Evolutionary conservation across 2,329 filamentous ascomycete species (phyloP).

Genomic region (Phyllosticta citriasiana): DNA sequence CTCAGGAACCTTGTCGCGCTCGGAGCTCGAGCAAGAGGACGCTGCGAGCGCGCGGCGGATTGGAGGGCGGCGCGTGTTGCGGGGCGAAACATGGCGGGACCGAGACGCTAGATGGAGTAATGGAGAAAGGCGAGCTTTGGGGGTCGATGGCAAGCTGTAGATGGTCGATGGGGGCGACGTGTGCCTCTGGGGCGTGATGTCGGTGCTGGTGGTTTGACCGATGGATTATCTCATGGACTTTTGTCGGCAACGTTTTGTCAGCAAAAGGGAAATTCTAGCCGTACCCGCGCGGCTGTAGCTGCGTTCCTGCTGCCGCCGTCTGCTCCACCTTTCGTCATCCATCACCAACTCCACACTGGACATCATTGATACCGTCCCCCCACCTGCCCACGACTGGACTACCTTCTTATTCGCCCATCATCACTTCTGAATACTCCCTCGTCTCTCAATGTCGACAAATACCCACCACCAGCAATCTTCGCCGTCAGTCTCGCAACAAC

Average conservation of each 20-base stretch:
- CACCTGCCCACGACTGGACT: background rate
- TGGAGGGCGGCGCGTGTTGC: constrained; percentile 35
- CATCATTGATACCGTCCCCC: too few species aligned
- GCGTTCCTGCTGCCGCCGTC: background rate
- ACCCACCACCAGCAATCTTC: too few species aligned
- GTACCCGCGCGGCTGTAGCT: background rate
- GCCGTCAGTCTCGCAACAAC: too few species aligned
- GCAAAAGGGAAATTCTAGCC: background rate
- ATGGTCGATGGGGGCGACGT: background rate
- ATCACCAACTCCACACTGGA: background rate
- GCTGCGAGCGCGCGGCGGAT: constrained; percentile 17
- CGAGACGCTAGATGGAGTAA: background rate
- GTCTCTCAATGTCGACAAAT: too few species aligned
- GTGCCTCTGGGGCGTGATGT: background rate
- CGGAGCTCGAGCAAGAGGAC: constrained; percentile 29
- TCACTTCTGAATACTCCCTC: too few species aligned
- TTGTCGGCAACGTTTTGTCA: background rate
- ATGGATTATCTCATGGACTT: background rate
- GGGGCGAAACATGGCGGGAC: constrained; percentile 40
- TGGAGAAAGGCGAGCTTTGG: background rate
- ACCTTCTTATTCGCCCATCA: background rate
- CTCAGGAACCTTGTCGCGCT: constrained; percentile 40
- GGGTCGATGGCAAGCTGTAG: background rate
- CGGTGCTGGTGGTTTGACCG: background rate
- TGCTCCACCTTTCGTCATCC: background rate